Percentiles rank a stretch among this genome's conserved stretches.
Evolutionary conservation across 2,329 filamentous ascomycete species (phyloP).

Genomic region (Arthrocladium fulminans): DNA sequence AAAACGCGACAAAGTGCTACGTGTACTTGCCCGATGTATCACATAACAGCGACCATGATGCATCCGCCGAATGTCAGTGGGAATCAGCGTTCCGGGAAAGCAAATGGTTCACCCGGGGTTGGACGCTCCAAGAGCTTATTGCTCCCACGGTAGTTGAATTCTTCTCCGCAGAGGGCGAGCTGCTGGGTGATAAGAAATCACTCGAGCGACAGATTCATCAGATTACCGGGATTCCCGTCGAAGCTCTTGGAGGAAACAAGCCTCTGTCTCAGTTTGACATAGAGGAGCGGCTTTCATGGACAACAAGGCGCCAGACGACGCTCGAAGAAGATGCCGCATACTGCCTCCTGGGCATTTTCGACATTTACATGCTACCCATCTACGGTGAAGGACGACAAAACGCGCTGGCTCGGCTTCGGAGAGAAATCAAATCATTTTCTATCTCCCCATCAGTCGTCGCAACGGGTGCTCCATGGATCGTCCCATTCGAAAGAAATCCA

Average conservation of each 20-base stretch:
- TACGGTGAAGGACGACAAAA: conserved; percentile 27
- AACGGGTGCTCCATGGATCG: conserved; percentile 12
- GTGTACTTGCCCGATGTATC: conserved; percentile 14
- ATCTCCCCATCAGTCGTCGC: too few relatives aligned
- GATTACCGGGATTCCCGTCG: conserved; percentile 20
- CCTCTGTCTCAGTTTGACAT: conserved; percentile 17
- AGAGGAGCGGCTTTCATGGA: conserved; percentile 22
- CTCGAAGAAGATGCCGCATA: conserved; percentile 25
- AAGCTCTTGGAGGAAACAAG: conserved; percentile 15
- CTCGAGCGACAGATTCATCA: conserved; percentile 20
- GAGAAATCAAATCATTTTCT: too few relatives aligned
- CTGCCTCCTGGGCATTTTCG: conserved; percentile 24
- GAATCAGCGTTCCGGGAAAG: conserved; percentile 6
- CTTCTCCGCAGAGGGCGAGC: conserved; percentile 17
- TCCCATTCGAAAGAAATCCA: conserved; percentile 14
- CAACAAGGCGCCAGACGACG: conserved; percentile 16
- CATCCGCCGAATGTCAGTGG: not conserved
- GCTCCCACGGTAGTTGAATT: conserved; percentile 24
- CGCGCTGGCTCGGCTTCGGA: conserved; percentile 11
- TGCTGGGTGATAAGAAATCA: conserved; percentile 22
- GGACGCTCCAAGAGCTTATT: conserved; percentile 15
- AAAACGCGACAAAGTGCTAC: conserved; percentile 16
- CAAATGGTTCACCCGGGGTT: conserved; percentile 11
- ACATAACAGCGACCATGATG: not conserved
- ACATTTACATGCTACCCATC: conserved; percentile 25